These are phyloP conservation scores for Solanum hybrid DNA, from an alignment of 305 asterid genomes.

Conservation along the genomic window DNA sequence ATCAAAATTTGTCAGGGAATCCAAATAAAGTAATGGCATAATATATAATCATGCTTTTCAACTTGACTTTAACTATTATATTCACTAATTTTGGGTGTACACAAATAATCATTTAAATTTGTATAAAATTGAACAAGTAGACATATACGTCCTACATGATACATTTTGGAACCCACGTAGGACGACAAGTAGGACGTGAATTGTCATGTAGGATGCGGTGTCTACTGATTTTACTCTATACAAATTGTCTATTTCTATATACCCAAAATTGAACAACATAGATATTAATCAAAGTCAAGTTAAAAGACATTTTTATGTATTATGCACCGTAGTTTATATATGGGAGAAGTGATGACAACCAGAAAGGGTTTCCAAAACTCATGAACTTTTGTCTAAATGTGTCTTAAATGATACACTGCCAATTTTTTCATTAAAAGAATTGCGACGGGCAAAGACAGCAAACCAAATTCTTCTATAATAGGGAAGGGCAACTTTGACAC, in stretches of 20 bases:
- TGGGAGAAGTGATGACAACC: background rate
- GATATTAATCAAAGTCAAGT: background rate
- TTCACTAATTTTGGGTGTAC: fast-evolving
- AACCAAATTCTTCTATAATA: background rate
- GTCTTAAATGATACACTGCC: background rate
- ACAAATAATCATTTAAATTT: background rate
- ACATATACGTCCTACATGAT: background rate
- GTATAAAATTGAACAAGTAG: background rate
- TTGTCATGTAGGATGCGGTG: background rate
- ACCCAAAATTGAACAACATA: background rate
- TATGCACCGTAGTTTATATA: background rate
- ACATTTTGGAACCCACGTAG: background rate
- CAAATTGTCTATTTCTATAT: fast-evolving
- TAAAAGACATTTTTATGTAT: background rate
- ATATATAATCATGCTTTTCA: background rate
- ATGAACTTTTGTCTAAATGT: too few species aligned
- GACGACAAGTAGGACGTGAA: too few species aligned
- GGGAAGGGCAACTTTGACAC: background rate
- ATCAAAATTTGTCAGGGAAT: background rate
- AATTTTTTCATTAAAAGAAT: background rate
- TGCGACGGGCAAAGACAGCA: background rate
- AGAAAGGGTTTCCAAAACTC: background rate
- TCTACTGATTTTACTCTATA: background rate
- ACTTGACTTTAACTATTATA: background rate
- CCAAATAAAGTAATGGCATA: background rate